These are phyloP conservation scores for Candida nonsorbophila DNA, from an alignment of 805 yeast genomes.

Conservation along the genomic window DNA sequence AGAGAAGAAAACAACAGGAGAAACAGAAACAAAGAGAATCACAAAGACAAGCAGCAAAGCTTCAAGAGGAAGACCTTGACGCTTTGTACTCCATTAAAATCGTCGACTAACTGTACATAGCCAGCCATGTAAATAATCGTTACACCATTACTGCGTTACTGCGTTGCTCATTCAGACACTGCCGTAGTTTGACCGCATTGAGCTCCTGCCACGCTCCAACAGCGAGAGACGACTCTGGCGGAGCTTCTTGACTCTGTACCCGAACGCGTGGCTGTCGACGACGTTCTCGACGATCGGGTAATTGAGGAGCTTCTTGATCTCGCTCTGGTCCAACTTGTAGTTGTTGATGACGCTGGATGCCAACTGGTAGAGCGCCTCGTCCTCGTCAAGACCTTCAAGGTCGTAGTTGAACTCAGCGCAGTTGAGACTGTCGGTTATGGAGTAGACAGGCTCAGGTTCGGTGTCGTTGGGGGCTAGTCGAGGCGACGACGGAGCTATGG, in stretches of 20 bases:
- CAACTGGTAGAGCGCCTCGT: conserved; percentile 27
- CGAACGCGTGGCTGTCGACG: conserved; percentile 34
- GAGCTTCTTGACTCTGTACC: conserved; percentile 35
- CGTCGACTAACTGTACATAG: conserved; percentile 18
- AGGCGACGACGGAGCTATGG: conserved; percentile 4
- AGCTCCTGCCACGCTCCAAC: conserved; percentile 6
- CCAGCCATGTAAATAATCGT: conserved; percentile 6
- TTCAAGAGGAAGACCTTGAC: conserved; percentile 31
- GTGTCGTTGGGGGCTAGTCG: conserved; percentile 1
- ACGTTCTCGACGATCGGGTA: conserved; percentile 42
- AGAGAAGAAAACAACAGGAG: conserved; percentile 11
- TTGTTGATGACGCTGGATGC: conserved; percentile 27
- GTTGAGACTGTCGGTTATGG: conserved; percentile 19
- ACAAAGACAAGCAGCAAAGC: conserved; percentile 2
- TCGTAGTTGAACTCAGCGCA: conserved; percentile 22
- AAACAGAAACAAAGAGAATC: conserved; percentile 8
- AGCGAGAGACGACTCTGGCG: conserved; percentile 12
- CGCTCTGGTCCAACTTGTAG: conserved; percentile 27
- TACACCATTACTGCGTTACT: conserved; percentile 10
- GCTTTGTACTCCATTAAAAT: conserved; percentile 35
- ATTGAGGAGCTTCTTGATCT: conserved; percentile 29
- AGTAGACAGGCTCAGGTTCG: conserved; percentile 5
- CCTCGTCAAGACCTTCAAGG: conserved; percentile 31
- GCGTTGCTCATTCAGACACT: conserved; percentile 1
- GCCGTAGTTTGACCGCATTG: conserved; percentile 4